Conservation (phyloP, 257 asterid species). For the Euphrasia confusa region DNA sequence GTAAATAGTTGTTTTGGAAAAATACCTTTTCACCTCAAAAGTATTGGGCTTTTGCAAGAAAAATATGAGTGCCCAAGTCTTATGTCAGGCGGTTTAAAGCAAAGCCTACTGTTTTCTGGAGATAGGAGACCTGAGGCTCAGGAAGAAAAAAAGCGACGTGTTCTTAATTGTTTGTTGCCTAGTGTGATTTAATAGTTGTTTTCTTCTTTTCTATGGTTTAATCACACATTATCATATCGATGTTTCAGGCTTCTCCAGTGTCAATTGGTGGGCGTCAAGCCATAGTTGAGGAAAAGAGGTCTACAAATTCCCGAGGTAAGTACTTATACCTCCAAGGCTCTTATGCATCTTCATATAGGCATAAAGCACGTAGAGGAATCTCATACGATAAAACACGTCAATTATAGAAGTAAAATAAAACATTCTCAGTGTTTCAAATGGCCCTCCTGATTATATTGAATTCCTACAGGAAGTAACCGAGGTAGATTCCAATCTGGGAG, state of each 20-base stretch:
- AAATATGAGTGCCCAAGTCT: too few relatives aligned
- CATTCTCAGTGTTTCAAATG: too few relatives aligned
- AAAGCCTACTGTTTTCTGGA: too few relatives aligned
- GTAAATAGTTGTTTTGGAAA: too few relatives aligned
- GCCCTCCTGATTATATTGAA: background rate
- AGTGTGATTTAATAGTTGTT: background rate
- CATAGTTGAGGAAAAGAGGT: conserved; percentile 52
- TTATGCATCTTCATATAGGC: background rate
- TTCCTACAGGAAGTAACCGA: conserved; percentile 41
- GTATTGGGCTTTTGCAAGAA: too few relatives aligned
- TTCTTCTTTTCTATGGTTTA: background rate
- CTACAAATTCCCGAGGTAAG: conserved; percentile 51
- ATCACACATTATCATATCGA: conserved; percentile 17
- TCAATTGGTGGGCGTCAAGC: conserved; percentile 47
- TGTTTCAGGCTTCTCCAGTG: conserved; percentile 53
- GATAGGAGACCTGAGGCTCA: too few relatives aligned
- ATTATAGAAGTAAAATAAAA: too few relatives aligned
- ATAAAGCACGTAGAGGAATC: background rate
- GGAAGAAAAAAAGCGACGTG: too few relatives aligned
- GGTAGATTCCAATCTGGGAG: conserved; percentile 67
- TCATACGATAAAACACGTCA: background rate
- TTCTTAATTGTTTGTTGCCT: too few relatives aligned
- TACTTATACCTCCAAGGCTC: background rate
- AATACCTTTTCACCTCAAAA: too few relatives aligned
- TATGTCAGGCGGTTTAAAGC: too few relatives aligned